Evolutionary conservation across 2,329 filamentous ascomycete species (phyloP), one percentile per base, ranked within the genome.

Genomic region (Alternaria sp.): DNA sequence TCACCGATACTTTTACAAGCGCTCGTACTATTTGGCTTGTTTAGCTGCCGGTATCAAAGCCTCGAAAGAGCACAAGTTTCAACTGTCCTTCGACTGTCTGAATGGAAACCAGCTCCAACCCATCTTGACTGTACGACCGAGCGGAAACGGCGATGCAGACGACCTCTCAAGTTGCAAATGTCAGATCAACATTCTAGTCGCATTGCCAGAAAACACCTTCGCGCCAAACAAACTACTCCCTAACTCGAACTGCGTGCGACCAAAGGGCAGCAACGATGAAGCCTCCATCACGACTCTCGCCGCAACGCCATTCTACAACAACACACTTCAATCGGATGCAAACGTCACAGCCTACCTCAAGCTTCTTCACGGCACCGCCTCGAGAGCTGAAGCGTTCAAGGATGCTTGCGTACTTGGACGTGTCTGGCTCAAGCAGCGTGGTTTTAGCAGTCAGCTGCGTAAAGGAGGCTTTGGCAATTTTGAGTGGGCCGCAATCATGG

Each of bases 1-100:
- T 76, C 85, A 95, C 81, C 87, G 95, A 61, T 98, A 96, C 79
- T 97, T 97, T 73, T 93, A 97, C 80, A 96, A 97, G 72, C 84
- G 93, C 63, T 91, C 95, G 11, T 98, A 94, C 78, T 98, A 96
- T 73, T 81, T 98, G 50, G 92, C 93, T 33, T 92, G 90, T 64
- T 81, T 98, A 55, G 88, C 92, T 13, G 87, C 86, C 29, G 87
- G 85, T 4, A 80, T 98, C 51, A 86, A 87, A 63, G 81, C 84
- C 36, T 79, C 84, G 3, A 77, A 88, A 44, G 80, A 80, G 4
- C 76, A 84, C 14, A 79, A 80, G 0, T 83, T 90, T 66, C 81
- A 85, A 13, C 69, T 91, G 42, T 80, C 80, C 4, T 96, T 90
- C 76, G 86, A 86, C 58, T 82, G 84, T 63, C 80, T 92, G 50